Conservation (phyloP, 2,329 filamentous ascomycete species). For the Penicillium sp. region DNA sequence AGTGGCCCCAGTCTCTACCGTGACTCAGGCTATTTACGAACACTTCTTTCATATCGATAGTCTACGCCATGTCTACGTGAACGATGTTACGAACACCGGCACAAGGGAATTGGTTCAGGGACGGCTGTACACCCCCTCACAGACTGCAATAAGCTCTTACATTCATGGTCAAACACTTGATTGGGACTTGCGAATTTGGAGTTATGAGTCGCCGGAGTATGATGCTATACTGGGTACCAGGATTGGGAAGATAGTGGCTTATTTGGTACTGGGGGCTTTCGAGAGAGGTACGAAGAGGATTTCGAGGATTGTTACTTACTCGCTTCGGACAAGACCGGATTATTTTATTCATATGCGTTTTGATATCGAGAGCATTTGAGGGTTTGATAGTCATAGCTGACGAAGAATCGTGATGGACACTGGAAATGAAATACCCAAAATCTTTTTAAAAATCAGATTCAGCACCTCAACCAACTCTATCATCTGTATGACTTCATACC, state of each 20-base stretch:
- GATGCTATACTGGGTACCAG: not conserved
- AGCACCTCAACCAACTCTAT: not conserved
- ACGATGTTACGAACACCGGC: not conserved
- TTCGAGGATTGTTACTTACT: not conserved
- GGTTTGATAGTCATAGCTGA: not conserved
- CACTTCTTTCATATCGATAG: not conserved
- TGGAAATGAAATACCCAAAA: not conserved
- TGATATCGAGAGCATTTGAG: not conserved
- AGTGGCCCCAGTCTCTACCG: too few relatives aligned
- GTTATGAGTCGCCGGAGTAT: not conserved
- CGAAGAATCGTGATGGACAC: too few relatives aligned
- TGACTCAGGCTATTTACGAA: not conserved
- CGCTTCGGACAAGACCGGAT: not conserved
- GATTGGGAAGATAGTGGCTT: not conserved
- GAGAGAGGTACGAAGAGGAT: not conserved
- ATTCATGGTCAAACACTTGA: not conserved
- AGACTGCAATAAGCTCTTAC: too few relatives aligned
- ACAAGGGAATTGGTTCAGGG: not conserved
- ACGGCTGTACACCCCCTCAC: not conserved
- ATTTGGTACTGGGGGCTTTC: not conserved
- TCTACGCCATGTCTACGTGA: not conserved
- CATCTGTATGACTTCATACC: not conserved
- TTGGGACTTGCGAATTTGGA: not conserved
- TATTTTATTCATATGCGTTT: not conserved
- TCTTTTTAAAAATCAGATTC: not conserved